Evolutionary conservation across 2,329 filamentous ascomycete genomes (phyloP).

Genomic region (Arthrobotrys conoides): DNA sequence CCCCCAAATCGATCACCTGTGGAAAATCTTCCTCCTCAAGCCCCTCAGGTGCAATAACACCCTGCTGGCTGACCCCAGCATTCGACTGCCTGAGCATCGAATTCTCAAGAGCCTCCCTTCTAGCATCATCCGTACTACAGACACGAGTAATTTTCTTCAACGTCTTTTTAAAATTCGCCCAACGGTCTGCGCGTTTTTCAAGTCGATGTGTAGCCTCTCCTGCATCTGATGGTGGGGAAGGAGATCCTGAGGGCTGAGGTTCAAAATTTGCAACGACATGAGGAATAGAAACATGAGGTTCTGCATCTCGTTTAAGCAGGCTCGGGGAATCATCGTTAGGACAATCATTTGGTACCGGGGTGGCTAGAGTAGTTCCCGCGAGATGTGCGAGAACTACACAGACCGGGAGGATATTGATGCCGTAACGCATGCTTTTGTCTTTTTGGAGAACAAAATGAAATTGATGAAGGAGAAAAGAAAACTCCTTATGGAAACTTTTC

Average conservation of each 20-base stretch:
- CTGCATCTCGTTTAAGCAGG: slow-evolving; percentile 45
- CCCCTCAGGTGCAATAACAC: slow-evolving; percentile 25
- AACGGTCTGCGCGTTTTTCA: slow-evolving; percentile 1
- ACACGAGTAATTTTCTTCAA: background rate
- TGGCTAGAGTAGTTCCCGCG: slow-evolving; percentile 23
- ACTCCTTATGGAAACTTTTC: background rate
- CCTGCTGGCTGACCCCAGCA: slow-evolving; percentile 24
- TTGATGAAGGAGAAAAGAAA: background rate
- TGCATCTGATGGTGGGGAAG: background rate
- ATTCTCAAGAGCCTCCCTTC: background rate
- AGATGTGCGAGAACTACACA: slow-evolving; percentile 43
- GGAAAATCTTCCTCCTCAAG: background rate
- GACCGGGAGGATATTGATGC: slow-evolving; percentile 30
- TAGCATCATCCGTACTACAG: background rate
- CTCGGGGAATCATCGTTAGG: slow-evolving; percentile 15
- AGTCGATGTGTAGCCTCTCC: background rate
- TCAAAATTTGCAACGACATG: slow-evolving; percentile 23
- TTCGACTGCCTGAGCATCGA: slow-evolving; percentile 11
- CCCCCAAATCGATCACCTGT: background rate
- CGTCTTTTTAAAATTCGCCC: background rate
- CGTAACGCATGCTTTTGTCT: slow-evolving; percentile 46
- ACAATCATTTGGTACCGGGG: slow-evolving; percentile 34
- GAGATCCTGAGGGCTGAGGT: slow-evolving; percentile 1
- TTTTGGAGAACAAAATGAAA: background rate
- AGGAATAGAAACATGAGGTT: slow-evolving; percentile 19